Evolutionary conservation across 108 stramenopile genomes (phyloP).

Genomic region (Chaetoceros tenuissimus): DNA sequence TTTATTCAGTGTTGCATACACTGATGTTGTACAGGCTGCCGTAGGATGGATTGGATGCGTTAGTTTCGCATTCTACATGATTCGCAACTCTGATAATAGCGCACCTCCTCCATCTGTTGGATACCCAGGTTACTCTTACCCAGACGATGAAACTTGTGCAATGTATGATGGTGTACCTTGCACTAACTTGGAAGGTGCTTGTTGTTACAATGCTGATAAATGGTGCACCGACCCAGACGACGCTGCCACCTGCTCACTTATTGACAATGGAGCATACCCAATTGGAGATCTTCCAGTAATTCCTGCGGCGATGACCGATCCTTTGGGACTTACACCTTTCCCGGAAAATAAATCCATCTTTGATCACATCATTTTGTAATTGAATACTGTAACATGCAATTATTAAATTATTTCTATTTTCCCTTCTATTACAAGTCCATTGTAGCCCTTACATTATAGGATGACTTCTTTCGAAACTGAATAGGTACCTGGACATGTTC

Average conservation of each 20-base stretch:
- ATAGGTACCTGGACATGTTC: no score
- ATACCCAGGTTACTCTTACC: conserved; percentile 64
- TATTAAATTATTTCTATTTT: no score
- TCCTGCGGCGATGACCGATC: conserved; percentile 38
- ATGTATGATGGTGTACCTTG: conserved; percentile 66
- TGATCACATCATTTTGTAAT: no score
- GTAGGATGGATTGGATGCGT: conserved; percentile 58
- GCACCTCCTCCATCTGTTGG: conserved; percentile 60
- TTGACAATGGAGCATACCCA: conserved; percentile 81
- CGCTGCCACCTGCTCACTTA: conserved; percentile 9
- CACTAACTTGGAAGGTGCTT: conserved; percentile 20
- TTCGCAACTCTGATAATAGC: conserved; percentile 19
- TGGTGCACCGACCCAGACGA: conserved; percentile 40
- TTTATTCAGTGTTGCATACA: conserved; percentile 64
- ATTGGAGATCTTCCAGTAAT: conserved; percentile 54
- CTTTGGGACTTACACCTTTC: conserved; percentile 49
- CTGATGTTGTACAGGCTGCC: conserved; percentile 56
- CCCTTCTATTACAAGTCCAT: no score
- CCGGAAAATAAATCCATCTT: no score
- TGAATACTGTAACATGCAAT: no score
- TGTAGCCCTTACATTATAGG: no score
- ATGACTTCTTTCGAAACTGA: no score
- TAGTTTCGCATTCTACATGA: conserved; percentile 41
- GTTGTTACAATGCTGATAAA: conserved; percentile 56
- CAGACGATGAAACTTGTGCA: conserved; percentile 47